Conservation (phyloP, 257 asterid genomes). For the Ballota nigra region DNA sequence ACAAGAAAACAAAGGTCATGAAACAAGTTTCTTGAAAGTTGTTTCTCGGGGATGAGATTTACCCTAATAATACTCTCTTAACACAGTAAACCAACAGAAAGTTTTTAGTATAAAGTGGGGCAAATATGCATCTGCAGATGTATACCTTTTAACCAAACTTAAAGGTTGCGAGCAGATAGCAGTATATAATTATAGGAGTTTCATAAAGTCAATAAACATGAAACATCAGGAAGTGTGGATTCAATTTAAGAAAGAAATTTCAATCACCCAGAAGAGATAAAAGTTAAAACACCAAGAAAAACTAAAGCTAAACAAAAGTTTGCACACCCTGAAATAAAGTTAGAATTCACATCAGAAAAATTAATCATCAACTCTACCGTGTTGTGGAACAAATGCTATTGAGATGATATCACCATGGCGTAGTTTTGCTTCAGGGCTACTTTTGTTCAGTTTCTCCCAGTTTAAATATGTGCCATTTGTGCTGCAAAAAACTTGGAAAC, state of each 20-base stretch:
- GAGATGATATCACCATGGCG: slow-evolving; percentile 93
- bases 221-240: background rate
- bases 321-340: background rate
- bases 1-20: slow-evolving; percentile 21
- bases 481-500: slow-evolving; percentile 47
- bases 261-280: background rate
- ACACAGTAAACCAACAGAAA: slow-evolving; percentile 20
- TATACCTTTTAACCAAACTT: background rate
- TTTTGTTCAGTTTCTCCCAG: slow-evolving; percentile 74
- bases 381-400: slow-evolving; percentile 75
- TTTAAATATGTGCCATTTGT: slow-evolving; percentile 94
- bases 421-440: slow-evolving; percentile 64
- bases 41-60: slow-evolving; percentile 7
- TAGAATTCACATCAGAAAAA: background rate
- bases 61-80: background rate
- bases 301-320: background rate
- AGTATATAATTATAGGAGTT: background rate
- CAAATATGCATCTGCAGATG: background rate
- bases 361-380: slow-evolving; percentile 54
- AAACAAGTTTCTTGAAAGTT: background rate
- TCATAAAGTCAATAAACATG: slow-evolving; percentile 9
- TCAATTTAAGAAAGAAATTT: slow-evolving; percentile 1
- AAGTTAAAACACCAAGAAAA: background rate
- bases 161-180: background rate
- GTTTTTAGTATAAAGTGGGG: background rate